These are phyloP conservation scores for Albifimbria verrucaria DNA, from an alignment of 2,329 filamentous ascomycete species.

Conservation along the genomic window DNA sequence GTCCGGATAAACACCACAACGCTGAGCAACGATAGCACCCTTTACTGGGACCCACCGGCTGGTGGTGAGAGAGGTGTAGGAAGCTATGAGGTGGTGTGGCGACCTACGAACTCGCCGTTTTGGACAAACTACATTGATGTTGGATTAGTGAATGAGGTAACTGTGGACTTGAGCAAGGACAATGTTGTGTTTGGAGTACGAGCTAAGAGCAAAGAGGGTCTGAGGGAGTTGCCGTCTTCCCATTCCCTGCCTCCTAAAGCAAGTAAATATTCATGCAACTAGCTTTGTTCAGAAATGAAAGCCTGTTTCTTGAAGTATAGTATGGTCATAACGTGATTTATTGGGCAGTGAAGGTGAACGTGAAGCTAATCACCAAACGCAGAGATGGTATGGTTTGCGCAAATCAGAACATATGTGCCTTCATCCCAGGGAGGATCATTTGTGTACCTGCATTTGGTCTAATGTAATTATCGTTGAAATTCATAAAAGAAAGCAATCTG, in stretches of 20 bases:
- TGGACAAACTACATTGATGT: conserved; percentile 49
- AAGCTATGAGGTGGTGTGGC: conserved; percentile 55
- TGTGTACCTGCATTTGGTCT: too few relatives aligned
- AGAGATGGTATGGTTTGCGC: too few relatives aligned
- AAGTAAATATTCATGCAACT: too few relatives aligned
- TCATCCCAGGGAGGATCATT: too few relatives aligned
- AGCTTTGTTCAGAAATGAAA: too few relatives aligned
- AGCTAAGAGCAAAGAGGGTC: conserved; percentile 17
- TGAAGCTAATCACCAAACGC: too few relatives aligned
- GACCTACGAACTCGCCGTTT: conserved; percentile 44
- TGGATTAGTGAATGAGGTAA: conserved; percentile 41
- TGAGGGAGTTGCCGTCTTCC: not conserved
- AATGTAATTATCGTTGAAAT: too few relatives aligned
- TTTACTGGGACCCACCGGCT: conserved; percentile 44
- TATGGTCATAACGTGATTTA: too few relatives aligned
- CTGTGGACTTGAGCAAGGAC: conserved; percentile 51
- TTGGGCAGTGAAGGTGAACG: too few relatives aligned
- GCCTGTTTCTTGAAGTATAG: too few relatives aligned
- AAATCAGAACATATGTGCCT: too few relatives aligned
- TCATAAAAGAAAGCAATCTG: too few relatives aligned
- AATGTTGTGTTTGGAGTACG: conserved; percentile 56
- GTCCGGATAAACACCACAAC: conserved; percentile 44
- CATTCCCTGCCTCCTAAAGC: not conserved
- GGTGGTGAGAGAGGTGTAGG: conserved; percentile 23
- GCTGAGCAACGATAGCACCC: conserved; percentile 45